Percentiles rank a stretch among this genome's conserved stretches.
Conservation (phyloP, 129 eudicot species). For the Saussurea involucrata region DNA sequence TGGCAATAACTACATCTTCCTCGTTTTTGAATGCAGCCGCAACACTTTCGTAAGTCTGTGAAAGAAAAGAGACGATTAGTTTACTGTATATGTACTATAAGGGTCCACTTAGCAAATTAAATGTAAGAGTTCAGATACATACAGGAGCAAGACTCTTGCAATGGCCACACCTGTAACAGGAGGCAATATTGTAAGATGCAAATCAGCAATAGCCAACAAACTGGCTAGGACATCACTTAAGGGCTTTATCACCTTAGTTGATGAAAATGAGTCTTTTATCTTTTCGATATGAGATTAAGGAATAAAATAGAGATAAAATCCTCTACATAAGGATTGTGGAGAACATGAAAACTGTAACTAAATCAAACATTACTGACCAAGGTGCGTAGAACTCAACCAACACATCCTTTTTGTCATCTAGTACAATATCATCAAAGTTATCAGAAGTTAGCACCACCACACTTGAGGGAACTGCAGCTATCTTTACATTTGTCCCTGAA, state of each 20-base stretch:
- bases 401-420: slow-evolving; percentile 81
- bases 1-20: slow-evolving; percentile 86
- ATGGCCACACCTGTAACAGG: slow-evolving; percentile 90
- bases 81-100: background rate
- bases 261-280: background rate
- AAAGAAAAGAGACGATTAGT: slow-evolving; percentile 3
- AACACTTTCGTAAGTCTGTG: slow-evolving; percentile 80
- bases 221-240: background rate
- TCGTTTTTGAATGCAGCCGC: slow-evolving; percentile 84
- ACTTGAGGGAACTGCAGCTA: slow-evolving; percentile 77
- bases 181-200: slow-evolving; percentile 9
- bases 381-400: slow-evolving; percentile 99
- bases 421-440: slow-evolving; percentile 78
- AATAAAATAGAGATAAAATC: slow-evolving; percentile 1
- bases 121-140: slow-evolving; percentile 35
- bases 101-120: background rate
- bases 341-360: slow-evolving; percentile 4
- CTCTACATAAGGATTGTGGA: background rate
- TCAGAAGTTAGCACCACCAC: slow-evolving; percentile 84
- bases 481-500: slow-evolving; percentile 88
- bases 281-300: background rate
- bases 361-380: slow-evolving; percentile 46
- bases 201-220: slow-evolving; percentile 1
- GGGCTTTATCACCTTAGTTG: background rate
- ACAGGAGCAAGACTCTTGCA: slow-evolving; percentile 99